Evolutionary conservation across 1,139 yeast genomes (phyloP), one percentile per base, ranked within the genome.

Genomic region (Debaryomycetaceae sp.): DNA sequence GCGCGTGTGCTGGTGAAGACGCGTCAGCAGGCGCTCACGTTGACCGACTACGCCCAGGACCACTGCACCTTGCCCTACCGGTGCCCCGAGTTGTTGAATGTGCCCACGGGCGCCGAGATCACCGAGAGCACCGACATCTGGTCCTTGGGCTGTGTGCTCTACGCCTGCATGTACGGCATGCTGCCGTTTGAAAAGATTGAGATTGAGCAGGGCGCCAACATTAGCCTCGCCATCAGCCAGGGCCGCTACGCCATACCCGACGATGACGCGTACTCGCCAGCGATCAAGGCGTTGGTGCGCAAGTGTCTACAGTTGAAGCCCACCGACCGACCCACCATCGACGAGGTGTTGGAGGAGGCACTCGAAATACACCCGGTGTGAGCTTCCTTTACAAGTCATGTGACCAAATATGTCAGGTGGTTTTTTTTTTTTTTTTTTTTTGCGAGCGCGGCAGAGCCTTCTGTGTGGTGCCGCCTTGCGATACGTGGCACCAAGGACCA

Each of bases 181-280:
- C 83, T 95, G 2, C 97, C 97, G 1, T 89, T 89, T 56, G 96
- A 88, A 50, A 71, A 85, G 48, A 77, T 83, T 48, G 93, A 86
- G 44, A 70, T 75, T 27, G 80, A 81, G 30, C 76, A 79, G 38
- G 96, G 96, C 11, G 96, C 94, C 3, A 83, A 82, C 40, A 64
- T 88, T 41, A 77, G 71, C 35, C 63, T 86, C 45, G 95, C 95
- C 5, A 83, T 89, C 25, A 64, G 76, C 16, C 79, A 74, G 38
- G 95, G 89, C 1, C 75, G 68, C 33, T 88, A 73, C 55, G 53
- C 64, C 16, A 72, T 83, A 43, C 96, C 96, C 0, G 42, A 40
- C 5, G 57, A 49, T 29, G 43, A 44, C 8, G 6, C 25, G 9
- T 86, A 82, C 52, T 69, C 82, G 2, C 61, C 63, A 1, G 74